These are phyloP conservation scores for Lizonia empirigonia DNA, from an alignment of 2,329 filamentous ascomycete species.

Conservation along the genomic window DNA sequence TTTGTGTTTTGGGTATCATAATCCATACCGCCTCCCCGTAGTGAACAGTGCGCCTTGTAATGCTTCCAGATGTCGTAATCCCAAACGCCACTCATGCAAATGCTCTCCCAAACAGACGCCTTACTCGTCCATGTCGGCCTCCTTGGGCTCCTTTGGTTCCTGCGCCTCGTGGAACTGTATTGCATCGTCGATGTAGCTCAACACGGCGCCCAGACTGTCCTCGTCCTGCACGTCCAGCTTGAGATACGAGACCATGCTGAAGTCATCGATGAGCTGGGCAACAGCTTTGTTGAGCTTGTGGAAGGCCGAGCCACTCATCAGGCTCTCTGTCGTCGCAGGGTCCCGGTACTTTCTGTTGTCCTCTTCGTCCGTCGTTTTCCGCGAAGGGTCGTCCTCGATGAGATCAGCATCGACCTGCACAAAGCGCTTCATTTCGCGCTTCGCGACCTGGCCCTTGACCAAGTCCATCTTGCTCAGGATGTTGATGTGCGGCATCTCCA, in stretches of 20 bases:
- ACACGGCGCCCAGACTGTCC: conserved; percentile 81
- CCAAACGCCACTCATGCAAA: conserved; percentile 17
- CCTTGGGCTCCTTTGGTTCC: conserved; percentile 80
- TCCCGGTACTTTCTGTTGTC: conserved; percentile 62
- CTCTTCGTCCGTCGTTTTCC: conserved; percentile 47
- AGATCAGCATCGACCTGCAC: conserved; percentile 83
- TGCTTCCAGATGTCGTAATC: conserved; percentile 6
- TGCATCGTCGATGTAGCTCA: conserved; percentile 93
- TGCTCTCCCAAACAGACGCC: neutral
- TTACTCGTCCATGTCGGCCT: conserved; percentile 32
- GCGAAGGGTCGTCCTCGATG: conserved; percentile 77
- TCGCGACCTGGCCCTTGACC: conserved; percentile 84
- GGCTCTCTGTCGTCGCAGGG: conserved; percentile 67
- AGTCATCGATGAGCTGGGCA: conserved; percentile 90
- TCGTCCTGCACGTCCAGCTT: conserved; percentile 89
- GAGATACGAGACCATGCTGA: conserved; percentile 96
- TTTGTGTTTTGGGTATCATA: conserved; percentile 21
- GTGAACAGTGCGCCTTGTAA: conserved; percentile 8
- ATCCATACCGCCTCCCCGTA: neutral
- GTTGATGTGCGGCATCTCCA: conserved; percentile 96
- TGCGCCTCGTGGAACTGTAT: conserved; percentile 94
- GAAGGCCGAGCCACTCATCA: conserved; percentile 84
- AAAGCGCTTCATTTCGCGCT: conserved; percentile 88
- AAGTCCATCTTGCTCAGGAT: conserved; percentile 98
- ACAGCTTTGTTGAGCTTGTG: conserved; percentile 84